phyloP scores from a whole-genome alignment of 1,284 basidiomycete species.

The Athelia sp. region DNA sequence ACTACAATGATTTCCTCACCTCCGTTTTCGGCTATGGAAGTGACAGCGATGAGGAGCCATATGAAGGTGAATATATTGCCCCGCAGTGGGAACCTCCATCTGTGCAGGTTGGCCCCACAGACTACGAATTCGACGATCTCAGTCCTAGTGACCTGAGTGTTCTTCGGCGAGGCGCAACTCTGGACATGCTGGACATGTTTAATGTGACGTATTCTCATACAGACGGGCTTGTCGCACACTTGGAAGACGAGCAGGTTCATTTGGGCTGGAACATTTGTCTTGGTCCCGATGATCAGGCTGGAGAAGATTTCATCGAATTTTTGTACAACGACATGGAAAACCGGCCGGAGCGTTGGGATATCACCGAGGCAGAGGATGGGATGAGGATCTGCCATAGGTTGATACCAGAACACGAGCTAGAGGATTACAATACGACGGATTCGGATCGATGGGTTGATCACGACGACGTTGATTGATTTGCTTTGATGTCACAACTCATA shows the following conservation, averaged over 20 bases:
- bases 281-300: constrained; percentile 42
- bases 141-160: constrained; percentile 36
- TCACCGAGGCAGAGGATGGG: constrained; percentile 29
- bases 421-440: constrained; percentile 46
- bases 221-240: constrained; percentile 42
- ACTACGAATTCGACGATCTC: constrained; percentile 31
- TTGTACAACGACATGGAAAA: constrained; percentile 42
- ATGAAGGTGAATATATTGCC: constrained; percentile 32
- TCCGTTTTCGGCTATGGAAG: constrained; percentile 25
- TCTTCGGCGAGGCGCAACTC: constrained; percentile 55
- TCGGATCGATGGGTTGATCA: constrained; percentile 38
- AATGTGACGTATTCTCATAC: constrained; percentile 49
- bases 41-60: constrained; percentile 25
- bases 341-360: constrained; percentile 46
- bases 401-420: constrained; percentile 35
- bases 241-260: constrained; percentile 36
- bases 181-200: constrained; percentile 52
- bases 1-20: constrained; percentile 13
- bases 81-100: constrained; percentile 56
- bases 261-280: constrained; percentile 64
- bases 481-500: no score
- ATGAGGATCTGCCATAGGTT: constrained; percentile 42
- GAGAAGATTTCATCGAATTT: constrained; percentile 46
- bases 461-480: constrained; percentile 8
- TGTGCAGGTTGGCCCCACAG: constrained; percentile 29